Evolutionary conservation across 257 asterid genomes (phyloP).

Genomic region (Gentiana dahurica): DNA sequence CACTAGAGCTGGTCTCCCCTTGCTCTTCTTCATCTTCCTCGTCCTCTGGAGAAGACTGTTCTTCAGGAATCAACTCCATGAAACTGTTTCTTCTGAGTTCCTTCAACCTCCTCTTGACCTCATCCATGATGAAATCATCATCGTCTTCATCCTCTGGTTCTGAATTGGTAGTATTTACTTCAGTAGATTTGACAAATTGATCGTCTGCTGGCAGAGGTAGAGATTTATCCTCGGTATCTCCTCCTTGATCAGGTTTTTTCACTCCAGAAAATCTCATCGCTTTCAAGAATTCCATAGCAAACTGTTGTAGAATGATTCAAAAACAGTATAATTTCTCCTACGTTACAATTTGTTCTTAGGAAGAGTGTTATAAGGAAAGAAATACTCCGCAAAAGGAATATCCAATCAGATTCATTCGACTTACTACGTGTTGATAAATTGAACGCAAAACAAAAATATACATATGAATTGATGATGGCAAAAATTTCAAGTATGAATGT

Average conservation of each 20-base stretch:
- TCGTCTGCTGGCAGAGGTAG: constrained; percentile 32
- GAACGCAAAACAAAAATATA: too few relatives aligned
- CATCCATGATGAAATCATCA: constrained; percentile 84
- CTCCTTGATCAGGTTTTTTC: constrained; percentile 34
- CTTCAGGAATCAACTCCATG: constrained; percentile 94
- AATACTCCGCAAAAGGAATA: too few relatives aligned
- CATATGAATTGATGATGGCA: too few relatives aligned
- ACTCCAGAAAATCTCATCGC: constrained; percentile 54
- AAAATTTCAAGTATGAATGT: too few relatives aligned
- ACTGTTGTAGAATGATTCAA: neutral
- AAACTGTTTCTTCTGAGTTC: constrained; percentile 85
- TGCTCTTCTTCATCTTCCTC: constrained; percentile 58
- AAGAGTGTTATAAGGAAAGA: too few relatives aligned
- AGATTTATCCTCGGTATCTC: constrained; percentile 31
- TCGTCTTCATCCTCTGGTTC: constrained; percentile 84
- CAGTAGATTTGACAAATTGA: constrained; percentile 34
- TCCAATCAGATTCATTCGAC: too few relatives aligned
- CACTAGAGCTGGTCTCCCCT: constrained; percentile 60
- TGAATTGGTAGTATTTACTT: constrained; percentile 38
- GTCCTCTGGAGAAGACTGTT: constrained; percentile 47
- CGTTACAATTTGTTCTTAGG: too few relatives aligned
- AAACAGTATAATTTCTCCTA: too few relatives aligned
- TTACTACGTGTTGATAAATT: too few relatives aligned
- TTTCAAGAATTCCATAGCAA: constrained; percentile 68
- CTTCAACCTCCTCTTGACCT: constrained; percentile 91